Evolutionary conservation across 2,329 filamentous ascomycete genomes (phyloP).

Genomic region (Sclerotinia spermophila): DNA sequence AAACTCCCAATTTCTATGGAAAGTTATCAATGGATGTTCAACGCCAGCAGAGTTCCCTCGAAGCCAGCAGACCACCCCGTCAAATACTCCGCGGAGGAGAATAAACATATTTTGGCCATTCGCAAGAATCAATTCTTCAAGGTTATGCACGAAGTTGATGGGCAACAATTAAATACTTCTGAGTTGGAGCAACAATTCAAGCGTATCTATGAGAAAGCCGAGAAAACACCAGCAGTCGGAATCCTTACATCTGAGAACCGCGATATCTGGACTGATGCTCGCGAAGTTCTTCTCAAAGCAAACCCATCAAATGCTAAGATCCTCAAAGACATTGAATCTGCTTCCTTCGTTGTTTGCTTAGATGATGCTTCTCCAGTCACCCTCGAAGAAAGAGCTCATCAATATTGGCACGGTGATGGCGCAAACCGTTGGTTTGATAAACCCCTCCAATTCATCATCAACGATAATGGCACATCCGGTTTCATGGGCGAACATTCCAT

Average conservation of each 20-base stretch:
- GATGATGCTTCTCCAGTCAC: conserved; percentile 90
- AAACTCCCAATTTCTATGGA: conserved; percentile 97
- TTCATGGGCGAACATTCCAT: conserved; percentile 99
- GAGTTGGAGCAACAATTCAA: conserved; percentile 91
- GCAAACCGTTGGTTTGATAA: conserved; percentile 98
- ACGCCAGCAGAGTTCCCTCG: conserved; percentile 79
- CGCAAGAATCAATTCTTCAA: conserved; percentile 99
- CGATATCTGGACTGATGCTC: conserved; percentile 85
- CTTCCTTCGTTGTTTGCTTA: conserved; percentile 88
- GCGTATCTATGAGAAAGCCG: conserved; percentile 74
- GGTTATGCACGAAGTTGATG: conserved; percentile 74
- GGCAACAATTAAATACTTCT: conserved; percentile 79
- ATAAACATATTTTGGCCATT: conserved; percentile 85
- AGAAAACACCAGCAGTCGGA: conserved; percentile 72
- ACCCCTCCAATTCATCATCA: conserved; percentile 95
- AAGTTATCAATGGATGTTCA: conserved; percentile 99
- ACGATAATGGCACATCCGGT: conserved; percentile 94
- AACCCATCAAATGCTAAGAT: conserved; percentile 73
- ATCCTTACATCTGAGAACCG: conserved; percentile 88
- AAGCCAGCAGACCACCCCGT: conserved; percentile 76
- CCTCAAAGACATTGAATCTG: conserved; percentile 78
- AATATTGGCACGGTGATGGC: conserved; percentile 98
- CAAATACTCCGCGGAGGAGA: conserved; percentile 70
- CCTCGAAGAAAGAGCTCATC: conserved; percentile 88
- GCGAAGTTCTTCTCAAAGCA: conserved; percentile 70